Base-by-base conservation (phyloP, 2,329 filamentous ascomycete genomes). In the Leptographium lundbergii region DNA sequence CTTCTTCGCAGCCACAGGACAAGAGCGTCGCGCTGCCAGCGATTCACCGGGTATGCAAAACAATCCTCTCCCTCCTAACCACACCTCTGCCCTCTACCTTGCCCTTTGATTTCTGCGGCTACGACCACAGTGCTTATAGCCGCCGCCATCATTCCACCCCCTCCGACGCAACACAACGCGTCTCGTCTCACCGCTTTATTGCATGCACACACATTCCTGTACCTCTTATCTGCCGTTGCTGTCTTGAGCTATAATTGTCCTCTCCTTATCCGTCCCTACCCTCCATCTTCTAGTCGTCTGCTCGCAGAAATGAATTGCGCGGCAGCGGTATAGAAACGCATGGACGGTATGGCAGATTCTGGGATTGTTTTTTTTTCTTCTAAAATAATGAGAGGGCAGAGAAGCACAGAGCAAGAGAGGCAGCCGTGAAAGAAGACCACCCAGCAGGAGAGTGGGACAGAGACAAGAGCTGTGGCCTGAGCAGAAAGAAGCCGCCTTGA, bases 261-360 rank as follows among this genome's bases (percentile, higher is more conserved):
- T 42, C 42, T 48, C 42, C 27, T 48, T 14, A 32, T 47, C 36
- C 24, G 11, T 14, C 25, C 24, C 45, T 42, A 13, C 27, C 39
- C 39, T 32, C 42, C 55, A 24, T 32, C 25, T 57, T 22, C 39
- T 57, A 29, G 45, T 22, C 39, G 55, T 29, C 42, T 27, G 45
- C 45, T 39, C 29, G 55, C 55, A 57, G 45, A 47, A 57, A 57
- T 57, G 45, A 50, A 57, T 57, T 57, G 55, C 55, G 55, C 42
- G 24, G 45, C 42, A 32, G 54, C 55, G 27, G 34, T 13, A 50
- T 36, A 24, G 22, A 57, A 50, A n/a, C 14, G 54, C 39, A 10
- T 27, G 24, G 39, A 24, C 6, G 22, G n/a, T 9, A 42, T 39
- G 17, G 36, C n/a, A 2, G 24, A 47, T 47, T 32, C 11, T 6